phyloP scores from a whole-genome alignment of 2,329 filamentous ascomycete genomes.

The Lomentospora prolificans region DNA sequence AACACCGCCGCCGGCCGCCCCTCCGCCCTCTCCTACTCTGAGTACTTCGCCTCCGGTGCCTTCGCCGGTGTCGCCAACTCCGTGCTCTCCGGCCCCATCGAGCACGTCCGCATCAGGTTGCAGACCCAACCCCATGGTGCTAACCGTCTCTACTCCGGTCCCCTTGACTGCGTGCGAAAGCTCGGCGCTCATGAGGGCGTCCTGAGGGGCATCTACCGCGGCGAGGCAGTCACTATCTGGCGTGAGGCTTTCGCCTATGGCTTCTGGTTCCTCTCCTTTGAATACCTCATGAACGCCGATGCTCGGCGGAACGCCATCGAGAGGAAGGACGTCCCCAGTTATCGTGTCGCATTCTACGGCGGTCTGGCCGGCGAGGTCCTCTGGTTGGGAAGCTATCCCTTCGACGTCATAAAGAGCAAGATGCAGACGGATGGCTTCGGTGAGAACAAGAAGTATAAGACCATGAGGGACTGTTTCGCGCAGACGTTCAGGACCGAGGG shows the following conservation, averaged over 20 bases:
- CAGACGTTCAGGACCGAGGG: constrained; percentile 75
- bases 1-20: constrained; percentile 50
- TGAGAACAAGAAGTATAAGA: constrained; percentile 56
- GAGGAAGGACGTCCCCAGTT: constrained; percentile 67
- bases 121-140: constrained; percentile 93
- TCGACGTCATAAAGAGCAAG: constrained; percentile 98
- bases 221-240: constrained; percentile 72
- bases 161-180: constrained; percentile 83
- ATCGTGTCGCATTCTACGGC: constrained; percentile 86
- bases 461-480: constrained; percentile 81
- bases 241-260: constrained; percentile 94
- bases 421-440: constrained; percentile 98
- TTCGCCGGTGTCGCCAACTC: constrained; percentile 90
- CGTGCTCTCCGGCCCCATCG: constrained; percentile 80
- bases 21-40: constrained; percentile 60
- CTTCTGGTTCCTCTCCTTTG: constrained; percentile 88
- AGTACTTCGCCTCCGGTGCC: constrained; percentile 86
- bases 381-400: constrained; percentile 88
- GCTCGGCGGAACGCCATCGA: constrained; percentile 65
- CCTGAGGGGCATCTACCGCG: constrained; percentile 71
- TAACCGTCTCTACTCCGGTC: constrained; percentile 67
- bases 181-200: constrained; percentile 58
- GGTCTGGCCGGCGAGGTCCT: constrained; percentile 88
- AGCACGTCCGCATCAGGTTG: constrained; percentile 91
- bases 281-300: constrained; percentile 92